Base-by-base conservation (phyloP, 768 basidiomycete genomes). In the Vishniacozyma victoriae region DNA sequence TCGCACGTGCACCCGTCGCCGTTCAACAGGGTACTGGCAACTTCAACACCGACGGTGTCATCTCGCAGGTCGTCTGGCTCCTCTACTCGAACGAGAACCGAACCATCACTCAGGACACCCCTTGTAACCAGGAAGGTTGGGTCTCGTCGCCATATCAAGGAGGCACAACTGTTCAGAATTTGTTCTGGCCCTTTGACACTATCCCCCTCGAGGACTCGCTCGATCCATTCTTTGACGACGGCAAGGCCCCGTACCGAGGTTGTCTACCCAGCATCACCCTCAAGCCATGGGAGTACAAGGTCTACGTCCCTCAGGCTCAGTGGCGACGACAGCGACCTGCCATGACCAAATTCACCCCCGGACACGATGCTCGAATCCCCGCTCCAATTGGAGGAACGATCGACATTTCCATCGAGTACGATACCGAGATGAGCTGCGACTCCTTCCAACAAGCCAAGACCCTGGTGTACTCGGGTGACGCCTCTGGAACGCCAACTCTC, bases 71-170 rank as follows among this genome's bases (percentile, higher is more conserved):
- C 55, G 77, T 92, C 46, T 91, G 87, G 87, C 44, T 93, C 60
- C 72, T 95, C 4, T 92, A 81, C 72, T 81, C 85, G 35, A 95
- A 93, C 72, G 83, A 87, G 59, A 95, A 95, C 60, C 40, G 60
- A 37, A 86, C 90, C 3, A 72, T 74, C 49, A 78, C 81, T 0
- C 90, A 82, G 73, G 64, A 74, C 16, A 80, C 75, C 60, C 74
- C 82, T 55, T 95, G 91, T 72, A 72, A 29, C 9, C 20, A 67
- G 13, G 50, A 73, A 11, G 16, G 64, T 1, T 89, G 87, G 87
- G 89, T 93, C 46, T 83, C 84, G 0, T 79, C 88, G 0, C 90
- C 91, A 0, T 92, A 78, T 71, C 56, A 69, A 37, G 78, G 80
- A 4, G 80, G 80, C n/a, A 78, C 73, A 7, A 66, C 59, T 2